phyloP scores from a whole-genome alignment of 1,139 yeast species.

The Yarrowia galli region DNA sequence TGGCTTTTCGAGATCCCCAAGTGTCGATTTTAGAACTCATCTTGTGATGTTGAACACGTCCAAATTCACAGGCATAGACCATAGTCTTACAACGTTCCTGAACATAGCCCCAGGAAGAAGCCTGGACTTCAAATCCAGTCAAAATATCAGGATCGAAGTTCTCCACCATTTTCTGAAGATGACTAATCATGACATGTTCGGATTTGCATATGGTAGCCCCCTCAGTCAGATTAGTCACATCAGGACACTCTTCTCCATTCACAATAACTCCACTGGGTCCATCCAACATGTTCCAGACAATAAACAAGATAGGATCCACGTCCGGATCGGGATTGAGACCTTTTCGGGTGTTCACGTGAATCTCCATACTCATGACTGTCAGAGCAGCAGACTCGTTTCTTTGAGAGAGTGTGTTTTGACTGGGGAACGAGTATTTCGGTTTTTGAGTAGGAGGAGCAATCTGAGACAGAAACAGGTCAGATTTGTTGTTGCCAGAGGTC shows the following conservation, averaged over 20 bases:
- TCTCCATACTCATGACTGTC: constrained; percentile 67
- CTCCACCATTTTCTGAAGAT: constrained; percentile 40
- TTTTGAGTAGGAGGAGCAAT: constrained; percentile 41
- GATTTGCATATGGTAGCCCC: background rate
- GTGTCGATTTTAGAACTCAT: constrained; percentile 60
- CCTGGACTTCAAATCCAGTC: constrained; percentile 83
- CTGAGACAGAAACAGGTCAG: background rate
- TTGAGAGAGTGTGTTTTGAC: constrained; percentile 38
- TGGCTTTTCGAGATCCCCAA: constrained; percentile 85
- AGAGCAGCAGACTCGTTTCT: constrained; percentile 54
- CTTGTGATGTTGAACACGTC: constrained; percentile 61
- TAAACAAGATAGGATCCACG: constrained; percentile 62
- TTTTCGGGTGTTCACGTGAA: constrained; percentile 65
- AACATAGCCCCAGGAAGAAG: constrained; percentile 88
- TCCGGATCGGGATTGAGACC: constrained; percentile 70
- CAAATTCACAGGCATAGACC: constrained; percentile 54
- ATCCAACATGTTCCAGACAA: constrained; percentile 64
- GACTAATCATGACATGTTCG: constrained; percentile 21
- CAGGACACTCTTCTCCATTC: constrained; percentile 40
- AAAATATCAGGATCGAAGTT: constrained; percentile 79
- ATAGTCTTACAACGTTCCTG: constrained; percentile 64
- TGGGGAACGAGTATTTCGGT: constrained; percentile 41
- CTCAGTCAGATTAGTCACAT: background rate
- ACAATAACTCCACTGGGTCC: constrained; percentile 39
- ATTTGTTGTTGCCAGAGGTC: background rate